These are phyloP conservation scores for Aspergillus fijiensis DNA, from an alignment of 2,329 filamentous ascomycete species.

Conservation along the genomic window DNA sequence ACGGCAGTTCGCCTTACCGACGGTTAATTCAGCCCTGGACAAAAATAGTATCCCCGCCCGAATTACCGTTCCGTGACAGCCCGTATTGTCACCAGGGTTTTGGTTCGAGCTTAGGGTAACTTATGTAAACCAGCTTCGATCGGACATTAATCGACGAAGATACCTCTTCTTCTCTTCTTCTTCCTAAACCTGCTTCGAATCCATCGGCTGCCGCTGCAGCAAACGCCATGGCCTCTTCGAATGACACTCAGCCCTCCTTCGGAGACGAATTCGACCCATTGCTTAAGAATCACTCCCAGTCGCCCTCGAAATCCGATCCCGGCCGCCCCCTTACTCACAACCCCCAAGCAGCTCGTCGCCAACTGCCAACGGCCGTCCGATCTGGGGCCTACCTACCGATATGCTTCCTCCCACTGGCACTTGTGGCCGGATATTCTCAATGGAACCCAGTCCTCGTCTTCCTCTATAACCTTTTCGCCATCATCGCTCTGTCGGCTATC, in stretches of 20 bases:
- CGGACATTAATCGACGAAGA: not conserved
- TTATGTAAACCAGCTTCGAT: not conserved
- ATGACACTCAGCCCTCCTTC: not conserved
- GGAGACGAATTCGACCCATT: not conserved
- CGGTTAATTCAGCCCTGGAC: constrained; percentile 4
- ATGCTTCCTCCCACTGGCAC: constrained; percentile 67
- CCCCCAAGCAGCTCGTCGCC: not conserved
- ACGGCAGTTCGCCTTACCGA: not conserved
- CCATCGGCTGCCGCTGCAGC: not conserved
- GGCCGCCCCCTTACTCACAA: not conserved
- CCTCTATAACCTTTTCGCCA: constrained; percentile 75
- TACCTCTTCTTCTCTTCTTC: not conserved
- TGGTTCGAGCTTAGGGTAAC: not conserved
- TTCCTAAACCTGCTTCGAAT: not conserved
- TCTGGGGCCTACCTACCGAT: constrained; percentile 54
- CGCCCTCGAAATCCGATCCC: not conserved
- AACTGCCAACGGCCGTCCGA: not conserved
- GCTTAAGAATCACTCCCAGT: not conserved
- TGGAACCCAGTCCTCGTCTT: constrained; percentile 65
- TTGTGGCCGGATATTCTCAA: constrained; percentile 63
- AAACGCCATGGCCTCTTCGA: not conserved
- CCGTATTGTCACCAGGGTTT: not conserved
- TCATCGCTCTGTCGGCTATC: constrained; percentile 56
- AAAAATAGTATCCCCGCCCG: constrained; percentile 2
- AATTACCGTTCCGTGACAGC: not conserved